phyloP scores from a whole-genome alignment of 2,329 filamentous ascomycete genomes.

The Diplodia intermedia region DNA sequence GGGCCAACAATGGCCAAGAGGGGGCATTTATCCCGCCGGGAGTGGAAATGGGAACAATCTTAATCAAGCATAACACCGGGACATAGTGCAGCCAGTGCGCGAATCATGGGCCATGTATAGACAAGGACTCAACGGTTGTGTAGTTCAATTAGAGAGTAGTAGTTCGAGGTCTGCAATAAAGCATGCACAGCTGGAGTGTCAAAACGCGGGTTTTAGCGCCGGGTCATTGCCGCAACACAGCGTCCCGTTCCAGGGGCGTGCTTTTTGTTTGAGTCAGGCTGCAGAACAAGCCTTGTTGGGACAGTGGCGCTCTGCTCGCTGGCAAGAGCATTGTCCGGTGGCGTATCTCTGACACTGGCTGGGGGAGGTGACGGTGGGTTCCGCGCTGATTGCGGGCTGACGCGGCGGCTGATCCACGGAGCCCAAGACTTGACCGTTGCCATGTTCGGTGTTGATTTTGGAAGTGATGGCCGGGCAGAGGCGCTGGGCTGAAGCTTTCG shows the following conservation, averaged over 20 bases:
- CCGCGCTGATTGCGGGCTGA: background rate
- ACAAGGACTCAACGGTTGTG: constrained; percentile 4
- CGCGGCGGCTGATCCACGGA: background rate
- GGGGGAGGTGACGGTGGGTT: background rate
- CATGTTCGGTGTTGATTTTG: background rate
- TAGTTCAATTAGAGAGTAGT: background rate
- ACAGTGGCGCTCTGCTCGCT: background rate
- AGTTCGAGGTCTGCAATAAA: constrained; percentile 5
- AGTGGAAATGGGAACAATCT: constrained; percentile 19
- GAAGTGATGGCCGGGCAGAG: constrained; percentile 9
- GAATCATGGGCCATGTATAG: constrained; percentile 23
- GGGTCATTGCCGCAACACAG: background rate
- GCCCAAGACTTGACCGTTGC: background rate
- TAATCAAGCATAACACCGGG: constrained; percentile 8
- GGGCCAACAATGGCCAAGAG: constrained; percentile 9
- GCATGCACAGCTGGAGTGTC: constrained; percentile 1
- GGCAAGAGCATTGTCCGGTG: too few relatives aligned
- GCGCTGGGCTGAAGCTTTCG: constrained; percentile 22
- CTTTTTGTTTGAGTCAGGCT: background rate
- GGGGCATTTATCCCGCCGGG: constrained; percentile 3
- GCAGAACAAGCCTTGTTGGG: background rate
- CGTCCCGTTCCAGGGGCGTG: background rate
- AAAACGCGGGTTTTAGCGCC: background rate
- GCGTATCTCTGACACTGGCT: too few relatives aligned
- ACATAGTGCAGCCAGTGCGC: constrained; percentile 3